Base-by-base conservation (phyloP, 306 rosid genomes). In the Quercus robur region DNA sequence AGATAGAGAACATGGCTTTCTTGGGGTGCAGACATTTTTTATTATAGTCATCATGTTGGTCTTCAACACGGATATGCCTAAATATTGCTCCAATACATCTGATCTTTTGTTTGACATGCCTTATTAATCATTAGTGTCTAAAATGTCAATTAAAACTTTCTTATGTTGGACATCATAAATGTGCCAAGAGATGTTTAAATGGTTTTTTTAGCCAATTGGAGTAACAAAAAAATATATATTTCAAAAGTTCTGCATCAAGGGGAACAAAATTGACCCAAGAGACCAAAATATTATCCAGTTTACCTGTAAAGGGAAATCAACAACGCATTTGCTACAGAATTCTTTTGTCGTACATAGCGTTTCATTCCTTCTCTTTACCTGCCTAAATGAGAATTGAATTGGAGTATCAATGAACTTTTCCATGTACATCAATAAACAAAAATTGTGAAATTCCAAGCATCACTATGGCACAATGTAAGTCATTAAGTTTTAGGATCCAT, bases 271-370 rank as follows among this genome's bases (percentile, higher is more conserved):
- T 3, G 52, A 67, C 38, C 38, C 12, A 2, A 15, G 11, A 75
- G 56, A 55, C 68, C 6, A 67, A 31, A 80, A 14, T 75, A 7
- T 15, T 28, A 11, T 63, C 61, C 61, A 25, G 11, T 33, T 35
- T 83, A 90, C 99, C 96, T 90, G 80, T 89, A 84, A 70, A 95
- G 99, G 75, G 92, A 80, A 82, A 95, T 87, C 86, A 95, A 73
- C 62, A 95, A 81, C n/a, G 96, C 94, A 89, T 91, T 91, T 3
- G 97, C 91, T 49, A 95, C 97, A n/a, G 92, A 91, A 77, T 90
- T 89, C 88, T 88, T 91, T 71, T 91, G 96, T 20, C 98, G 98
- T 51, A 91, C 70, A 82, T 95, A 91, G 71, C 90, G 87, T 76
- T 64, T 90, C 64, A 82, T 74, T 83, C 90, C 85, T 75, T 84